Percentiles rank a stretch among this genome's conserved stretches.
Conservation (phyloP, 768 basidiomycete species). For the Termitomyces bulborhizus region DNA sequence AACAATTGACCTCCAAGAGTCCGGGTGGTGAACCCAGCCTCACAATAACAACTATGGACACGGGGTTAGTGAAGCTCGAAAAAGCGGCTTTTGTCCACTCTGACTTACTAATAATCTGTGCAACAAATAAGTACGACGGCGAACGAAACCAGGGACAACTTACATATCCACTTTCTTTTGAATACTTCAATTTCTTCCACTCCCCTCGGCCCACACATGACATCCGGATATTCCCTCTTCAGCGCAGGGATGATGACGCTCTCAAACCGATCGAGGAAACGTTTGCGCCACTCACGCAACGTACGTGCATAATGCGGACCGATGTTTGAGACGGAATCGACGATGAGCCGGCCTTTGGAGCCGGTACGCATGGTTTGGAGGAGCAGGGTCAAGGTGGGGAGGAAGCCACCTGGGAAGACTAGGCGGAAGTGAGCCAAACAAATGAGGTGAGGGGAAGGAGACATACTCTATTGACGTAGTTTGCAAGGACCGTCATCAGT, state of each 20-base stretch:
- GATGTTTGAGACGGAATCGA: slow-evolving; percentile 66
- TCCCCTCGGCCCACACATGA: not conserved
- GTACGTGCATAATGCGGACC: slow-evolving; percentile 78
- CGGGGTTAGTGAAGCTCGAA: no score
- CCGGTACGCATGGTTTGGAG: slow-evolving; percentile 44
- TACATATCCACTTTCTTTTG: not conserved
- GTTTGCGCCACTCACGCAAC: slow-evolving; percentile 65
- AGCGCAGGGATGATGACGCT: slow-evolving; percentile 53
- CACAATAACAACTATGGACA: not conserved
- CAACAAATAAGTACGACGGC: not conserved
- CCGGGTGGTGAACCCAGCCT: not conserved
- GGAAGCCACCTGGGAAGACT: slow-evolving; percentile 51
- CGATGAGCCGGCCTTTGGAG: slow-evolving; percentile 46
- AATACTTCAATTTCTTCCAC: not conserved
- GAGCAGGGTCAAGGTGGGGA: slow-evolving; percentile 59
- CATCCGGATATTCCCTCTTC: not conserved
- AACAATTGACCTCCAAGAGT: not conserved
- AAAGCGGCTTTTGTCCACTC: no score
- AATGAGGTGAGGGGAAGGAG: no score
- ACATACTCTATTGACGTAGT: not conserved
- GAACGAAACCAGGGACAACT: not conserved
- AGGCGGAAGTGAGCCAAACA: not conserved
- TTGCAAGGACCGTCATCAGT: not conserved
- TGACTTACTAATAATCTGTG: not conserved
- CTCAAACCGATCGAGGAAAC: slow-evolving; percentile 57